Conservation (phyloP, 257 asterid species). For the Fraxinus quadrangulata region DNA sequence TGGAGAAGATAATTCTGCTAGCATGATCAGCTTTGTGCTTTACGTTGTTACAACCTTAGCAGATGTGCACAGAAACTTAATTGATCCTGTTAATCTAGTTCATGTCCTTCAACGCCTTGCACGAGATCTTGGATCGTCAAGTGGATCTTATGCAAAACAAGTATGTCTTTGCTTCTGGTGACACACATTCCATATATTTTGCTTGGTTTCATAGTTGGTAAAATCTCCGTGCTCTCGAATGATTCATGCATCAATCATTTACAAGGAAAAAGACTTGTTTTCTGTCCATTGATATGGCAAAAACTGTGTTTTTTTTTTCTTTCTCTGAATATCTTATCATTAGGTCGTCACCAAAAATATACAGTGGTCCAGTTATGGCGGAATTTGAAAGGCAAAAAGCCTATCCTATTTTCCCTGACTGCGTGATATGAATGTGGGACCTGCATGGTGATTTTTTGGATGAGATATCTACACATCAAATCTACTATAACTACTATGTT, state of each 20-base stretch:
- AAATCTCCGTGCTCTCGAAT: not conserved
- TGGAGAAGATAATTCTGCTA: constrained; percentile 88
- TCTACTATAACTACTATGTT: too few relatives aligned
- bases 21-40: constrained; percentile 95
- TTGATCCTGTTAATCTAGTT: constrained; percentile 78
- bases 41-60: constrained; percentile 80
- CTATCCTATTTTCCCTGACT: too few relatives aligned
- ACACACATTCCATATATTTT: constrained; percentile 14
- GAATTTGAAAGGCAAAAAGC: too few relatives aligned
- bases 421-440: too few relatives aligned
- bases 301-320: not conserved
- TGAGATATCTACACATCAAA: too few relatives aligned
- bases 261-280: not conserved
- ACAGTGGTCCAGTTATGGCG: not conserved
- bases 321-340: too few relatives aligned
- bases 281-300: not conserved
- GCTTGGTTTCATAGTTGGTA: constrained; percentile 3
- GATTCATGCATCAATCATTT: not conserved
- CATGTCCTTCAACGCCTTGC: constrained; percentile 97
- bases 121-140: constrained; percentile 81
- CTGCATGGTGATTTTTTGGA: too few relatives aligned
- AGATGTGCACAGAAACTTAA: constrained; percentile 85
- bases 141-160: constrained; percentile 78
- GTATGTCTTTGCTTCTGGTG: constrained; percentile 44
- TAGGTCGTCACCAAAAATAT: not conserved